Percentiles rank a stretch among this genome's conserved stretches.
Evolutionary conservation across 2,329 filamentous ascomycete genomes (phyloP).

Genomic region (Neonectria hederae): DNA sequence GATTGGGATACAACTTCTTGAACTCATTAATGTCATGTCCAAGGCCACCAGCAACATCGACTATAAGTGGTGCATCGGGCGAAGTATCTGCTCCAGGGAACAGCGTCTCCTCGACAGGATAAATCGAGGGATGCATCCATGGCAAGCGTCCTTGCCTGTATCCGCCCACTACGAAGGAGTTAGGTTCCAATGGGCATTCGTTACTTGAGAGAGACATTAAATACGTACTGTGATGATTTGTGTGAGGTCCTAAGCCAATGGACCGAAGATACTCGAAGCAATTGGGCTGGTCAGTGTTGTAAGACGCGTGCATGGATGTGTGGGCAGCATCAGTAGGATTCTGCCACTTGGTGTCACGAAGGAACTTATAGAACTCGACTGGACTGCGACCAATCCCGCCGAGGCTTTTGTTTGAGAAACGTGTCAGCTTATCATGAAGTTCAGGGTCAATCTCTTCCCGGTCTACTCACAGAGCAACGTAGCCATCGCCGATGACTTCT

Average conservation of each 20-base stretch:
- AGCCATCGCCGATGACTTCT: slow-evolving; percentile 44
- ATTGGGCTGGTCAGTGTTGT: slow-evolving; percentile 13
- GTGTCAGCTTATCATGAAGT: not conserved
- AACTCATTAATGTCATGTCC: slow-evolving; percentile 46
- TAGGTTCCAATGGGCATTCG: not conserved
- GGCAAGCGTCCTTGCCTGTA: slow-evolving; percentile 41
- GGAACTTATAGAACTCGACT: slow-evolving; percentile 17
- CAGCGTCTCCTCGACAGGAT: slow-evolving; percentile 37
- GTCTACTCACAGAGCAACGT: slow-evolving; percentile 36
- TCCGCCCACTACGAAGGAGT: slow-evolving; percentile 30
- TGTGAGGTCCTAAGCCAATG: slow-evolving; percentile 6
- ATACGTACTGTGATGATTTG: slow-evolving; percentile 14
- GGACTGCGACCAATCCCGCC: slow-evolving; percentile 17
- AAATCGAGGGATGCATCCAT: slow-evolving; percentile 44
- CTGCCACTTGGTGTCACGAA: slow-evolving; percentile 10
- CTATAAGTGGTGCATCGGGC: slow-evolving; percentile 35
- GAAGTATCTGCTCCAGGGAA: slow-evolving; percentile 31
- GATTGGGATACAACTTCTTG: slow-evolving; percentile 30
- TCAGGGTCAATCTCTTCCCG: not conserved
- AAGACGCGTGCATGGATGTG: slow-evolving; percentile 14
- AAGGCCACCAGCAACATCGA: slow-evolving; percentile 45
- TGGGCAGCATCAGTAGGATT: slow-evolving; percentile 11
- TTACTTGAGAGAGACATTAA: not conserved
- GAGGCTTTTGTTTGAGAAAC: not conserved
- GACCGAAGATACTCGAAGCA: slow-evolving; percentile 18